These are phyloP conservation scores for Carex pumila DNA, from an alignment of 176 grass and related monocot species.

Conservation along the genomic window DNA sequence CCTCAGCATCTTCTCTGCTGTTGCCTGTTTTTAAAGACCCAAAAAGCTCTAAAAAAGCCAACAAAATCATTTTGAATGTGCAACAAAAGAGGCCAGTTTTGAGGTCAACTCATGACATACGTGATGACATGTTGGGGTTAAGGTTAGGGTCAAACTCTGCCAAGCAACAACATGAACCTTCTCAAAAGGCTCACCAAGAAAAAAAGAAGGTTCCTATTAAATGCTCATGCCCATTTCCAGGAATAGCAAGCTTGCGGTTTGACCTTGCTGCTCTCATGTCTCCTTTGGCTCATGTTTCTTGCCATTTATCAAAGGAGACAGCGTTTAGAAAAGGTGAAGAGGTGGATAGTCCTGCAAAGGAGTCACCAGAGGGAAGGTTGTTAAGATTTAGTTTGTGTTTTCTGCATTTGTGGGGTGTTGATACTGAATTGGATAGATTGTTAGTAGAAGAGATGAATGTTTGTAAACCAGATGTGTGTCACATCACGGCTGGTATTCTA, in stretches of 20 bases:
- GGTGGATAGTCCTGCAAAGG: conserved; percentile 65
- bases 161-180: conserved; percentile 1
- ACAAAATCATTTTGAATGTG: conserved; percentile 22
- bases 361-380: conserved; percentile 67
- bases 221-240: conserved; percentile 79
- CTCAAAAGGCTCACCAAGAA: conserved; percentile 12
- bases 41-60: conserved; percentile 25
- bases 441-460: conserved; percentile 88
- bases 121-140: conserved; percentile 39
- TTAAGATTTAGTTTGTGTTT: conserved; percentile 94
- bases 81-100: conserved; percentile 43
- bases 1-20: conserved; percentile 74
- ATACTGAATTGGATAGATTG: conserved; percentile 75
- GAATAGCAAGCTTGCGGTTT: conserved; percentile 81
- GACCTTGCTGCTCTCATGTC: conserved; percentile 85
- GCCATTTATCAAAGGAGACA: conserved; percentile 25
- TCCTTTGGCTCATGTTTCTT: conserved; percentile 37
- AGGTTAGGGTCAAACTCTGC: conserved; percentile 26
- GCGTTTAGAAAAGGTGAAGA: conserved; percentile 26
- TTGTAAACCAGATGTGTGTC: conserved; percentile 83
- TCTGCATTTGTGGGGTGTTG: conserved; percentile 91
- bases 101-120: conserved; percentile 27
- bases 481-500: conserved; percentile 66
- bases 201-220: conserved; percentile 69
- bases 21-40: conserved; percentile 60